A percentile compares a stretch with the other conserved stretches of the same genome.
These are phyloP conservation scores for Phytophthora foliorum DNA, from an alignment of 352 stramenopile species.

Conservation along the genomic window DNA sequence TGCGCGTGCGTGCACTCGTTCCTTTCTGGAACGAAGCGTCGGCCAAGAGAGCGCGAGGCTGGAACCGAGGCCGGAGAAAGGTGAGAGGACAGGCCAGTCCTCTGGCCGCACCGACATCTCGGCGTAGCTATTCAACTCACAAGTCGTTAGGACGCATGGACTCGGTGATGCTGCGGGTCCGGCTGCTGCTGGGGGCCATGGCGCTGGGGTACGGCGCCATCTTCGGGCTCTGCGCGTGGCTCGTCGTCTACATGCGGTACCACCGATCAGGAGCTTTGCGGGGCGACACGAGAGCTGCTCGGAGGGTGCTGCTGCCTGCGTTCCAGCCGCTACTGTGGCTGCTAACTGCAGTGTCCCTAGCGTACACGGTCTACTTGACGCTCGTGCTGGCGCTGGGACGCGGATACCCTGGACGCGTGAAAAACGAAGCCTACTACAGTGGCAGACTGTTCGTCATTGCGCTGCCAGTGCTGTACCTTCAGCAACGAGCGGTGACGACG, in stretches of 20 bases:
- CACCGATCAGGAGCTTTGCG: constrained; percentile 59
- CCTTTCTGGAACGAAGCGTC: constrained; percentile 33
- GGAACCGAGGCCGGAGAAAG: constrained; percentile 24
- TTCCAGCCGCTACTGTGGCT: constrained; percentile 80
- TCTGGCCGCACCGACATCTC: constrained; percentile 1
- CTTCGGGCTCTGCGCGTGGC: constrained; percentile 49
- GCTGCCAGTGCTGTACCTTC: constrained; percentile 72
- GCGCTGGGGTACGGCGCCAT: constrained; percentile 54
- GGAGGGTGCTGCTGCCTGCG: constrained; percentile 72
- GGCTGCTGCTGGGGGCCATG: constrained; percentile 45
- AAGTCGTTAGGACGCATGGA: constrained; percentile 36
- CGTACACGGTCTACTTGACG: constrained; percentile 45
- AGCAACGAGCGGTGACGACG: constrained; percentile 64
- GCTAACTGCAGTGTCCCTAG: constrained; percentile 41
- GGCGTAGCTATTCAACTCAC: constrained; percentile 17
- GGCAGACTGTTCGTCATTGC: constrained; percentile 72
- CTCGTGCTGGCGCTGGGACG: constrained; percentile 17
- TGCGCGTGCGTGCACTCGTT: constrained; percentile 13
- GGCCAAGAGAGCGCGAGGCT: constrained; percentile 8
- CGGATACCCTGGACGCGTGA: constrained; percentile 26
- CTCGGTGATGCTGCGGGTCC: constrained; percentile 22
- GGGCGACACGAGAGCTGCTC: constrained; percentile 59
- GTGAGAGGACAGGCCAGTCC: constrained; percentile 32
- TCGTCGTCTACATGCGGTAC: constrained; percentile 65
- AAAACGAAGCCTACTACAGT: constrained; percentile 58